Conservation (phyloP, 192 early-diverging fungal species). For the Gorgonomyces haynaldii region DNA sequence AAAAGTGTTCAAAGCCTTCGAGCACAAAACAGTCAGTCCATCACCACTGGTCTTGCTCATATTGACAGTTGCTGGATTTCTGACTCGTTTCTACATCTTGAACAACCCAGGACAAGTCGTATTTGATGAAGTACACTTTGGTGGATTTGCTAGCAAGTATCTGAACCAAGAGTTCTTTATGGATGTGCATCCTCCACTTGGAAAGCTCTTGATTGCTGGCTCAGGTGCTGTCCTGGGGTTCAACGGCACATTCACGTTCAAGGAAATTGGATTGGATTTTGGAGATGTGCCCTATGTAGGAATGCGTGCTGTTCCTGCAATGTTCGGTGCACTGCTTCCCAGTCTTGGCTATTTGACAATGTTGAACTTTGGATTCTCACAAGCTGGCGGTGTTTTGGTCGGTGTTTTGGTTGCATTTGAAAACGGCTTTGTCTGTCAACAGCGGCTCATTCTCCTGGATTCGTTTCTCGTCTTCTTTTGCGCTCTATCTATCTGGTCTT, state of each 20-base stretch:
- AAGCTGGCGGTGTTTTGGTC: conserved; percentile 23
- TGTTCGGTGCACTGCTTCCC: conserved; percentile 67
- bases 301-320: conserved; percentile 68
- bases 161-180: conserved; percentile 39
- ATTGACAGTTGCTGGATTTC: too few species aligned
- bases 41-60: too few species aligned
- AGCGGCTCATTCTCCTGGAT: conserved; percentile 39
- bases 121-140: conserved; percentile 12
- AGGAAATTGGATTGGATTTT: conserved; percentile 84
- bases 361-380: conserved; percentile 32
- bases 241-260: conserved; percentile 37
- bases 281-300: conserved; percentile 80
- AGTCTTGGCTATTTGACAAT: conserved; percentile 42
- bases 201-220: conserved; percentile 28
- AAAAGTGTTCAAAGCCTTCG: too few species aligned
- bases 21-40: too few species aligned
- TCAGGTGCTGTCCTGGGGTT: conserved; percentile 32
- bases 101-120: too few species aligned
- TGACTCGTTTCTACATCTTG: too few species aligned
- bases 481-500: conserved; percentile 30
- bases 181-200: conserved; percentile 43
- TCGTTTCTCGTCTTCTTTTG: conserved; percentile 43
- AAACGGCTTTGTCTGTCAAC: conserved; percentile 28
- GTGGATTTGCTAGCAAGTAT: conserved; percentile 37
- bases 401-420: conserved; percentile 34